Evolutionary conservation across 176 grass and related monocot species (phyloP).

Genomic region (Triticum monococcum): DNA sequence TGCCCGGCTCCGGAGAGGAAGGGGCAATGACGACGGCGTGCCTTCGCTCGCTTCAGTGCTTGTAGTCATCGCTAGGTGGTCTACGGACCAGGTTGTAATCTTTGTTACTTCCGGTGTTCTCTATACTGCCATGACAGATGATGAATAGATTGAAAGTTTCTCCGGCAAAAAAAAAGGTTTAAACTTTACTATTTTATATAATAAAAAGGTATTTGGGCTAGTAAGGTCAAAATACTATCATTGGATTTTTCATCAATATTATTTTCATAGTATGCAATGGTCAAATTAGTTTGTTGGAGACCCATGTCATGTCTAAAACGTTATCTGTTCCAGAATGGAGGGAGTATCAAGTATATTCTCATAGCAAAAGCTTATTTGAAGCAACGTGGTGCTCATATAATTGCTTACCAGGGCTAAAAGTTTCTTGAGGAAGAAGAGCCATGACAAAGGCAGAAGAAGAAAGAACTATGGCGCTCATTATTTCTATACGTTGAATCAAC

Average conservation of each 20-base stretch:
- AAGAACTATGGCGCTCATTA: constrained; percentile 66
- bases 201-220: background rate
- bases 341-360: background rate
- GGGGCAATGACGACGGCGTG: too few relatives aligned
- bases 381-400: constrained; percentile 8
- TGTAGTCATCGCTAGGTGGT: too few relatives aligned
- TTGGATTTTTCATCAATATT: background rate
- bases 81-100: too few relatives aligned
- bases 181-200: background rate
- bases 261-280: background rate
- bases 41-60: too few relatives aligned
- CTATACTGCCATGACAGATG: too few relatives aligned
- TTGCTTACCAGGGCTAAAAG: constrained; percentile 69
- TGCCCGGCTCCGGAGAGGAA: too few relatives aligned
- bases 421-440: constrained; percentile 70
- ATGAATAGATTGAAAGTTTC: too few relatives aligned
- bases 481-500: constrained; percentile 86
- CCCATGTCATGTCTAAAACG: background rate
- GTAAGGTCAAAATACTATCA: background rate
- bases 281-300: background rate
- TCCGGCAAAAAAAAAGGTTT: too few relatives aligned
- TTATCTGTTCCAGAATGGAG: background rate
- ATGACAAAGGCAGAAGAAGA: constrained; percentile 79
- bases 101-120: too few relatives aligned
- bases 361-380: background rate